phyloP scores from a whole-genome alignment of 2,329 filamentous ascomycete genomes.

The Aspergillus carbonarius region DNA sequence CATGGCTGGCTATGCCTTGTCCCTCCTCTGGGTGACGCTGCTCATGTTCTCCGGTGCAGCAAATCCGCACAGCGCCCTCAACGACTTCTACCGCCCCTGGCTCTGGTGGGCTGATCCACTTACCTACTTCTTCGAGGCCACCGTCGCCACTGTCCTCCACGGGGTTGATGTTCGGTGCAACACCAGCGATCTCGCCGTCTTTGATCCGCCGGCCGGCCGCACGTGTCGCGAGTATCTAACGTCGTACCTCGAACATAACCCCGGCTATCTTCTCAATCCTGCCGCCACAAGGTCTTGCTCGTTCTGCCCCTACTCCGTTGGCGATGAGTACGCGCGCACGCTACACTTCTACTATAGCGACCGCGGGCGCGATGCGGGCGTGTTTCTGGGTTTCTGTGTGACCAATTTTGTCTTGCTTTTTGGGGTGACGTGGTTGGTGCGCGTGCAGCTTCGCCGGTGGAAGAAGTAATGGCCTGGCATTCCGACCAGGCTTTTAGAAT shows the following conservation, averaged over 20 bases:
- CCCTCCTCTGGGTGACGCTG: conserved; percentile 8
- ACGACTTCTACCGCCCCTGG: conserved; percentile 5
- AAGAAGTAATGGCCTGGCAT: too few relatives aligned
- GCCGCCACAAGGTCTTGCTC: neutral
- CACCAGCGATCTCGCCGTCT: neutral
- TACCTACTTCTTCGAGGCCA: conserved; percentile 9
- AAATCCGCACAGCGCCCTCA: neutral
- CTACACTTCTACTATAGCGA: neutral
- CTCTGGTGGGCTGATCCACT: neutral
- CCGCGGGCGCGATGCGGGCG: neutral
- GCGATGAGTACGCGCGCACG: neutral
- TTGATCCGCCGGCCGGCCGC: neutral
- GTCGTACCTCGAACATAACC: neutral
- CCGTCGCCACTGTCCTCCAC: neutral
- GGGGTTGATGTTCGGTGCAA: neutral
- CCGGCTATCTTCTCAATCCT: neutral
- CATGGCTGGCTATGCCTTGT: conserved; percentile 13
- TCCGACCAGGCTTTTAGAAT: too few relatives aligned
- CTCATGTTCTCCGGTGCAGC: conserved; percentile 5
- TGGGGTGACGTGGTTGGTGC: neutral
- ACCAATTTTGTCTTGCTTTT: neutral
- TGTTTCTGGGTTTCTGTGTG: neutral
- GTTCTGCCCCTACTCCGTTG: neutral
- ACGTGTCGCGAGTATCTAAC: neutral
- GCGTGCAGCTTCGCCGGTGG: neutral